phyloP scores from a whole-genome alignment of 257 asterid genomes.

The Solanum chmielewskii region DNA sequence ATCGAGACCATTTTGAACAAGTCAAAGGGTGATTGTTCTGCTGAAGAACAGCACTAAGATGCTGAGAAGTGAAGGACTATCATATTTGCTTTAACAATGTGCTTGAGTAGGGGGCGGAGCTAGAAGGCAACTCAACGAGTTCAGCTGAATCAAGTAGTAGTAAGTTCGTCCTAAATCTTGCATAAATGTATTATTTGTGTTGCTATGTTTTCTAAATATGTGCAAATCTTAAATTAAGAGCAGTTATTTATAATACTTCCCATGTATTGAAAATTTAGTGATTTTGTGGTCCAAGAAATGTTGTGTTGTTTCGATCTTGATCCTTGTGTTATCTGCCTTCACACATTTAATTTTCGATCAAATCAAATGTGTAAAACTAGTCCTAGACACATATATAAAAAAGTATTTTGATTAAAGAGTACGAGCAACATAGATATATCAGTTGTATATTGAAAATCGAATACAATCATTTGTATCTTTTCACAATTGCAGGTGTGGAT shows the following conservation, averaged over 20 bases:
- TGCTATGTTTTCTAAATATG: not conserved
- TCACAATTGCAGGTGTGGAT: not conserved
- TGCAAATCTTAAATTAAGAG: not conserved
- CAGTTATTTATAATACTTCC: not conserved
- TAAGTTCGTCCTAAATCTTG: not conserved
- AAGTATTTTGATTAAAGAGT: not conserved
- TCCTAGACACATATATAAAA: accelerated
- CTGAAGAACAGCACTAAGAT: not conserved
- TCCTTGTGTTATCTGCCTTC: not conserved
- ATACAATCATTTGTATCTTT: not conserved
- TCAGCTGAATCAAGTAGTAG: not conserved
- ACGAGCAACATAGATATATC: not conserved
- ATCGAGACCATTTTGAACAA: not conserved
- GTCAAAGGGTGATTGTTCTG: not conserved
- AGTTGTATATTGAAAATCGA: not conserved
- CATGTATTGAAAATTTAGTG: too few relatives aligned
- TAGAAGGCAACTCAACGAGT: not conserved
- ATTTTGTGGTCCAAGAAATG: not conserved
- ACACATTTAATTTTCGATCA: not conserved
- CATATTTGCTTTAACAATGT: not conserved
- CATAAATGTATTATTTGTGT: not conserved
- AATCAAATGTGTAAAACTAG: too few relatives aligned
- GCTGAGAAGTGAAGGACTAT: not conserved
- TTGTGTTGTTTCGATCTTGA: not conserved
- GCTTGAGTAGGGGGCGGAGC: not conserved